Evolutionary conservation across 495 filamentous ascomycete species (phyloP).

Genomic region (Monascus purpureus): DNA sequence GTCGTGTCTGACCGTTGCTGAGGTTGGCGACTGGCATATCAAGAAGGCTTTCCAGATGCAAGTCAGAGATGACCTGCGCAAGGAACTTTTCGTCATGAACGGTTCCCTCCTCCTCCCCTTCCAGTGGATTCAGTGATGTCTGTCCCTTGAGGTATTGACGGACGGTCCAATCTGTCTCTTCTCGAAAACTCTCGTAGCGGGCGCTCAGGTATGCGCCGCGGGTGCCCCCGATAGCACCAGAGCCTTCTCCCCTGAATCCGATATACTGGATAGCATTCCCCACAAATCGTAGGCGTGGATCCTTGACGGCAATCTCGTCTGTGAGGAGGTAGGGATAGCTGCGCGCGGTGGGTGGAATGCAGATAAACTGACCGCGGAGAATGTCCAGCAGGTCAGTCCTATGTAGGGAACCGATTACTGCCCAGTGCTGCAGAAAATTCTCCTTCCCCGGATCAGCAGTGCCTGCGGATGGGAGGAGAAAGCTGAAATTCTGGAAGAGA

Average conservation of each 20-base stretch:
- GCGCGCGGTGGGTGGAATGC: constrained; percentile 55
- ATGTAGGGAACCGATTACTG: constrained; percentile 55
- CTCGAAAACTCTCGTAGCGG: constrained; percentile 79
- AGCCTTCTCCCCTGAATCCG: constrained; percentile 54
- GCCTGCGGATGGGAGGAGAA: constrained; percentile 43
- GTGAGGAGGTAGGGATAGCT: constrained; percentile 62
- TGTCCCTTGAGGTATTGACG: constrained; percentile 64
- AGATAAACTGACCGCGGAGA: constrained; percentile 58
- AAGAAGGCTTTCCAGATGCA: constrained; percentile 50
- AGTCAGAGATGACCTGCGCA: constrained; percentile 44
- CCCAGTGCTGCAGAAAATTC: constrained; percentile 44
- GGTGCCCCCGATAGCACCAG: constrained; percentile 39
- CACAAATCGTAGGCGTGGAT: constrained; percentile 40
- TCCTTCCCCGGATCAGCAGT: constrained; percentile 1
- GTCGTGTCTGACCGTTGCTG: constrained; percentile 82
- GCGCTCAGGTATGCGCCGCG: constrained; percentile 73
- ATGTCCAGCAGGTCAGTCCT: constrained; percentile 67
- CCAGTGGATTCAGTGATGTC: constrained; percentile 58
- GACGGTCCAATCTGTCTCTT: constrained; percentile 78
- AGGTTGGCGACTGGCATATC: constrained; percentile 73
- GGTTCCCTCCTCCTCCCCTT: constrained; percentile 33
- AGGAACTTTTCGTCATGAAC: constrained; percentile 33
- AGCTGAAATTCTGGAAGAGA: constrained; percentile 53
- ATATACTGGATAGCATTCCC: constrained; percentile 64
- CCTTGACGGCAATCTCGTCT: constrained; percentile 40